phyloP scores from a whole-genome alignment of 345 rosid species.

The Barbarea vulgaris region DNA sequence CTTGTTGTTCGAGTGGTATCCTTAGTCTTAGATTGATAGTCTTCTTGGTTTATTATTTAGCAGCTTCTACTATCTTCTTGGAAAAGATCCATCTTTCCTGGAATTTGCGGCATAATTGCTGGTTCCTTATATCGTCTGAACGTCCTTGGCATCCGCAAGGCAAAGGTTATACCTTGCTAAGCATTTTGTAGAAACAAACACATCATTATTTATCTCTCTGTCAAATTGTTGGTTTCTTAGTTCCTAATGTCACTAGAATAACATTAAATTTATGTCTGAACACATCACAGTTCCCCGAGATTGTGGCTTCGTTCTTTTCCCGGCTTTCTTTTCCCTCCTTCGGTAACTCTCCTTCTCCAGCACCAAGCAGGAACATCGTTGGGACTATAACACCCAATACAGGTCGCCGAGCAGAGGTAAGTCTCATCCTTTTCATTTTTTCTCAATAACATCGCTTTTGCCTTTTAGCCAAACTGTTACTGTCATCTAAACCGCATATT shows the following conservation, averaged over 20 bases:
- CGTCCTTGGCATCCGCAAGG: constrained; percentile 74
- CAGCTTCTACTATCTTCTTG: constrained; percentile 95
- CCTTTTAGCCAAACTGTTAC: constrained; percentile 13
- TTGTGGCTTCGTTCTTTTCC: constrained; percentile 63
- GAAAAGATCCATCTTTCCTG: constrained; percentile 88
- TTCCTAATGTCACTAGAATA: constrained; percentile 6
- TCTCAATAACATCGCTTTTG: not conserved
- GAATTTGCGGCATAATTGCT: constrained; percentile 84
- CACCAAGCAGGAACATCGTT: constrained; percentile 53
- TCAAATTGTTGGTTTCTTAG: not conserved
- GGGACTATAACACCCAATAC: constrained; percentile 50
- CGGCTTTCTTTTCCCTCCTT: constrained; percentile 71
- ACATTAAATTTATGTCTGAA: constrained; percentile 14
- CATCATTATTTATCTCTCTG: not conserved
- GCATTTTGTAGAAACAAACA: not conserved
- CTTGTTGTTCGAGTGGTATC: constrained; percentile 4
- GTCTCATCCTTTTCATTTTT: constrained; percentile 23
- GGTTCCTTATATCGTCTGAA: constrained; percentile 90
- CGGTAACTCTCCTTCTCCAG: constrained; percentile 53
- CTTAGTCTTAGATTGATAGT: constrained; percentile 5
- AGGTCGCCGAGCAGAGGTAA: constrained; percentile 69
- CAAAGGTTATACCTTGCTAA: constrained; percentile 60
- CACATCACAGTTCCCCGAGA: constrained; percentile 74
- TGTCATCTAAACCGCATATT: constrained; percentile 17
- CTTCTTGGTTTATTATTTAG: constrained; percentile 28